Evolutionary conservation across 2,329 filamentous ascomycete species (phyloP).

Genomic region (Ceratocystis eucalypticola): DNA sequence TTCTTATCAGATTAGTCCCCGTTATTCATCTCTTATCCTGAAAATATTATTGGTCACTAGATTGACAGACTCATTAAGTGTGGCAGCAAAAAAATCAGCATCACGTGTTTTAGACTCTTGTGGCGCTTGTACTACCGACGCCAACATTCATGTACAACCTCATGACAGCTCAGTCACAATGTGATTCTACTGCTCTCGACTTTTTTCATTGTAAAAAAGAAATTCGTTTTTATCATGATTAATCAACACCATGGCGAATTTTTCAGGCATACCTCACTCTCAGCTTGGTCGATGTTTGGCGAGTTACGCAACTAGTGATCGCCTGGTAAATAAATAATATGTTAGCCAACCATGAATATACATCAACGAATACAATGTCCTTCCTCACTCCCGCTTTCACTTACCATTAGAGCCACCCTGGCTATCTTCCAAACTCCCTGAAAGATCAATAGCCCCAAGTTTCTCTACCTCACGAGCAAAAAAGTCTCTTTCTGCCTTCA

Average conservation of each 20-base stretch:
- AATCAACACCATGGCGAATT: background rate
- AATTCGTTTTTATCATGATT: background rate
- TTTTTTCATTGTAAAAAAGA: background rate
- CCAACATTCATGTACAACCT: background rate
- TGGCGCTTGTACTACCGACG: background rate
- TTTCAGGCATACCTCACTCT: background rate
- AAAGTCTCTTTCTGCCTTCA: conserved; percentile 49
- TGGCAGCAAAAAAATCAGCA: background rate
- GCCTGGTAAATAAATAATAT: background rate
- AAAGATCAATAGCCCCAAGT: conserved; percentile 36
- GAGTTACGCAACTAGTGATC: conserved; percentile 6
- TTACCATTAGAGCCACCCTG: conserved; percentile 10
- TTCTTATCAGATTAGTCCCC: conserved; percentile 13
- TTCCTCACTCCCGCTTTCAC: background rate
- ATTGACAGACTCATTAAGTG: background rate
- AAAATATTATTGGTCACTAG: too few relatives aligned
- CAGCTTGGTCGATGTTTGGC: background rate
- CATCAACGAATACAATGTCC: background rate
- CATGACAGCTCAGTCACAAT: background rate
- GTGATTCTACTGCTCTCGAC: background rate
- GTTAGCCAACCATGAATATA: background rate
- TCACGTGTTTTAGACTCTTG: background rate
- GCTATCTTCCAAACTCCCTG: conserved; percentile 9
- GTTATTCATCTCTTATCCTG: conserved; percentile 1
- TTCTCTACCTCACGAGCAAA: conserved; percentile 66